Conservation (phyloP, 306 rosid genomes). For the Begonia loranthoides region DNA sequence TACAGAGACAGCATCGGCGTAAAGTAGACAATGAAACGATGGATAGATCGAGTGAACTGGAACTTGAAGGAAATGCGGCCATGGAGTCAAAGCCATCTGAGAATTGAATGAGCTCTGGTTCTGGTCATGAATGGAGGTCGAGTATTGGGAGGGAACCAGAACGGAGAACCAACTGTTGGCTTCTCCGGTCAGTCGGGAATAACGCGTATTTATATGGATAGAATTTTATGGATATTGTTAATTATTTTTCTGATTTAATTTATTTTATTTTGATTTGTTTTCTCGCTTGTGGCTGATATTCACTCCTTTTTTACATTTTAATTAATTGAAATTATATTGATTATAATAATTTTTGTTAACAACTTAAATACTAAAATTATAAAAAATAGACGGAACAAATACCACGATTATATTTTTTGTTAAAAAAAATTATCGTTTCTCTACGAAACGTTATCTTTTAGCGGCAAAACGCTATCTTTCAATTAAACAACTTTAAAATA, state of each 20-base stretch:
- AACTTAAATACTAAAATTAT: too few species aligned
- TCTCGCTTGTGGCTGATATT: not conserved
- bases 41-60: slow-evolving; percentile 29
- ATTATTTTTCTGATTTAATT: not conserved
- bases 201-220: not conserved
- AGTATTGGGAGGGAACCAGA: not conserved
- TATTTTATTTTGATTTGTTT: not conserved
- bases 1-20: slow-evolving; percentile 22
- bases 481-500: too few species aligned
- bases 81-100: slow-evolving; percentile 44
- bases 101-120: slow-evolving; percentile 9
- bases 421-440: too few species aligned
- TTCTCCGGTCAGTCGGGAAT: not conserved
- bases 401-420: too few species aligned
- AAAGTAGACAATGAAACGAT: slow-evolving; percentile 22
- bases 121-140: slow-evolving; percentile 28
- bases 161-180: slow-evolving; percentile 3
- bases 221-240: not conserved
- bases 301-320: not conserved
- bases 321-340: too few species aligned
- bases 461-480: too few species aligned
- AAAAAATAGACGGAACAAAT: too few species aligned
- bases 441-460: too few species aligned
- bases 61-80: slow-evolving; percentile 30
- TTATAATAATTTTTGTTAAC: too few species aligned